Conservation (phyloP, 129 eudicot species). For the Cynara cardunculus region DNA sequence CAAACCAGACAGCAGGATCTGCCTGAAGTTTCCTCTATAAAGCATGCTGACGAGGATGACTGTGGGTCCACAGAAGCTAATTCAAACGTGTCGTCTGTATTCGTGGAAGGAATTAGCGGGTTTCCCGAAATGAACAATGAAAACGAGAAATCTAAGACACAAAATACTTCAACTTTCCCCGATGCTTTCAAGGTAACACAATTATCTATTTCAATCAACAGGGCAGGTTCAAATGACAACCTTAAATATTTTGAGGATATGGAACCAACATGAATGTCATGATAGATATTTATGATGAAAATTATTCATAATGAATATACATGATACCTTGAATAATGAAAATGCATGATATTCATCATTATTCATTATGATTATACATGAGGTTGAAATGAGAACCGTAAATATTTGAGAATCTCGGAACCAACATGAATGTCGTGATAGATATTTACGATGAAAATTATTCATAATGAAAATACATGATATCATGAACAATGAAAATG, state of each 20-base stretch:
- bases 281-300: too few relatives aligned
- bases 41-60: slow-evolving; percentile 8
- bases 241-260: neutral
- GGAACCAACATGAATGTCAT: too few relatives aligned
- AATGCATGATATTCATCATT: neutral
- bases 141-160: slow-evolving; percentile 14
- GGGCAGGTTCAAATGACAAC: neutral
- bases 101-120: slow-evolving; percentile 17
- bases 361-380: neutral
- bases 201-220: neutral
- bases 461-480: neutral
- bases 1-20: neutral
- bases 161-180: neutral
- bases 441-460: neutral
- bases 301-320: too few relatives aligned
- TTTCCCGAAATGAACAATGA: neutral
- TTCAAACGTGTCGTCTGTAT: slow-evolving; percentile 21
- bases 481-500: neutral
- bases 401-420: neutral
- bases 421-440: neutral
- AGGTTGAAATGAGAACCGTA: neutral
- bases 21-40: neutral
- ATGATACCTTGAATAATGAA: neutral
- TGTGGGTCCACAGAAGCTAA: slow-evolving; percentile 18
- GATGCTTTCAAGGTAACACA: slow-evolving; percentile 29